These are phyloP conservation scores for Vachellia pachyceras DNA, from an alignment of 306 rosid genomes.

Conservation along the genomic window DNA sequence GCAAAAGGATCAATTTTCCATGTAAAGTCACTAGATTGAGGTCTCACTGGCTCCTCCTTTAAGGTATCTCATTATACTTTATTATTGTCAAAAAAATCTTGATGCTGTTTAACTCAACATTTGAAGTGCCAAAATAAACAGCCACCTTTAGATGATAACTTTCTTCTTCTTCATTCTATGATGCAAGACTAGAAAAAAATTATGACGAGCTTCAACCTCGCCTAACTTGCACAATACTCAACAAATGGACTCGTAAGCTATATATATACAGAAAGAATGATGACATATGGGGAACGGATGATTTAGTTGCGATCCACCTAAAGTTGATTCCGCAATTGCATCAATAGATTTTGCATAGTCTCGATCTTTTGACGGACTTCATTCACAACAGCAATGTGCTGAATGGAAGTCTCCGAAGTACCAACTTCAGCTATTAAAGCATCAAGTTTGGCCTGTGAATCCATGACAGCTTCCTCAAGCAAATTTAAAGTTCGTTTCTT, in stretches of 20 bases:
- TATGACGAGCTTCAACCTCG: slow-evolving; percentile 29
- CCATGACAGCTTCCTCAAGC: slow-evolving; percentile 69
- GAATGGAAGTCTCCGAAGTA: slow-evolving; percentile 52
- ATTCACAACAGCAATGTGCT: slow-evolving; percentile 50
- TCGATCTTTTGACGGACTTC: slow-evolving; percentile 68
- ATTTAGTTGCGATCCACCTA: slow-evolving; percentile 43
- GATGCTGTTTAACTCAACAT: neutral
- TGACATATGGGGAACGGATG: slow-evolving; percentile 41
- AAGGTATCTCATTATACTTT: too few species aligned
- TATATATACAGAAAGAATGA: slow-evolving; percentile 67
- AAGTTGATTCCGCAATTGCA: slow-evolving; percentile 59
- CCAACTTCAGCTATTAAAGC: slow-evolving; percentile 54
- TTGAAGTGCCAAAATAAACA: neutral
- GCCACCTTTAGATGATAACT: neutral
- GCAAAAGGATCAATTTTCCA: too few species aligned
- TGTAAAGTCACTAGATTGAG: too few species aligned
- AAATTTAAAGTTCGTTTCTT: slow-evolving; percentile 63
- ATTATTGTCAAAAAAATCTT: neutral
- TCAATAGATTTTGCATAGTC: slow-evolving; percentile 67
- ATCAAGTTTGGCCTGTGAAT: slow-evolving; percentile 68
- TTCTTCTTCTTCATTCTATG: slow-evolving; percentile 24
- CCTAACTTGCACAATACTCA: slow-evolving; percentile 47
- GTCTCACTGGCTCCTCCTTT: too few species aligned
- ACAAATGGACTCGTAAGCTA: slow-evolving; percentile 40
- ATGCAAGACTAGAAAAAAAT: slow-evolving; percentile 45